Evolutionary conservation across 305 asterid genomes (phyloP), one percentile per base, ranked within the genome.

Genomic region (Salvia sclarea): DNA sequence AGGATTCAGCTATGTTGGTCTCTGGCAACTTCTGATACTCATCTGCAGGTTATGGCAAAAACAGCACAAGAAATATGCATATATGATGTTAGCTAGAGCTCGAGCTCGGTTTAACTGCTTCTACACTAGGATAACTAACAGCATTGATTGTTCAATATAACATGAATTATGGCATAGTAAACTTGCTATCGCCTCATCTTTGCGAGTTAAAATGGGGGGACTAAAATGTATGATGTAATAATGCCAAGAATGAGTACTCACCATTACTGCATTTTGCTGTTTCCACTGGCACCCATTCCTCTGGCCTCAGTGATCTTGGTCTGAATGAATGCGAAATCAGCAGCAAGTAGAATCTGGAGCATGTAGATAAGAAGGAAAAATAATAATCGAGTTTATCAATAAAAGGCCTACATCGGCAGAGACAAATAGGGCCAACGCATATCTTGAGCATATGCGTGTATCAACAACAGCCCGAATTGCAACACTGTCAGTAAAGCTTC

Each of bases 401-500:
- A 38, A 61, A 76, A 72, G 69, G 65, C 97, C 25, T 85, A 91
- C 97, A 88, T 13, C 11, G 96, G 97, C 72, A 88, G 82, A 66
- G 97, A 91, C 62, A 91, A 67, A 78, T 83, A 91, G 48, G 95
- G 92, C 96, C 91, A 91, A 43, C 85, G 92, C 87, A 77, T 88
- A 71, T 91, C 97, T 79, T 91, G 97, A 37, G 89, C 96, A 88
- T 91, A 91, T 35, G 92, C 97, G 73, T 91, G 97, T 58, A 86
- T 37, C 55, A 91, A 82, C 77, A 91, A 79, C 61, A 88, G 69
- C 66, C 96, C 97, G 70, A 54, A 91, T 73, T 88, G 97, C 77
- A 86, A 80, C 55, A 91, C 96, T 21, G 97, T 91, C 71, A 85
- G 79, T 54, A 72, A 76, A 66, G 97, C 85, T 81, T 88, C 96